Base-by-base conservation (phyloP, 2,329 filamentous ascomycete genomes). In the Fusarium goolgardi region DNA sequence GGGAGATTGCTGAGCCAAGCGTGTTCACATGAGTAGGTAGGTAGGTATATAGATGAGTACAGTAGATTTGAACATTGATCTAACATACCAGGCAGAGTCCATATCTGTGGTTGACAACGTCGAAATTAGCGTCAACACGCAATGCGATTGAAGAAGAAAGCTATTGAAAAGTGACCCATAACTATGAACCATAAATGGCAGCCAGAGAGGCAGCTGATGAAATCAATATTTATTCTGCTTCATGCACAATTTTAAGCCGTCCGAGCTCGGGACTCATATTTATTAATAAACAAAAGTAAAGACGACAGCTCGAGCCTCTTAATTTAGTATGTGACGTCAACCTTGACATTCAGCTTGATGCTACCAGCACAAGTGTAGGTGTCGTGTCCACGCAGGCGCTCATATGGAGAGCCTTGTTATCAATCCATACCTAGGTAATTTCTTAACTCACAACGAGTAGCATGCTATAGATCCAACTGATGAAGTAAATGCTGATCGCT, bases 321-420 rank as follows among this genome's bases (percentile, higher is more conserved):
- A 21, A 40, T 46, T 46, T 31, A 25, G 44, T 20, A 46, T 34
- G 56, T 69, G 65, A 69, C 65, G 65, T 63, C 65, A 69, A 65
- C 15, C 11, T 60, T 21, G 27, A 40, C n/a, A 8, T 51, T 51
- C 32, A 40, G 47, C 47, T 51, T 18, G n/a, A 40, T 29, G 47
- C 34, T 51, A 39, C n/a, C 15, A 32, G 15, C 16, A 34, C 6
- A 18, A 18, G 16, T 34, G 32, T 32, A 32, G 3, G 15, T 16
- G 31, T 5, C 6, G 15, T 32, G 31, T 32, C 15, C 31, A 16
- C 15, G 31, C 31, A 15, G 31, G 13, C 32, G 32, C 15, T 34
- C 15, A 39, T 39, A 20, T 39, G 37, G 37, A 21, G 16, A 21
- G 16, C 32, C 32, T 34, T 34, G 6, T 34, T 18, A 34, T 9